Percentiles rank a stretch among this genome's conserved stretches.
phyloP scores from a whole-genome alignment of 2,329 filamentous ascomycete genomes.

The Botrytis elliptica region DNA sequence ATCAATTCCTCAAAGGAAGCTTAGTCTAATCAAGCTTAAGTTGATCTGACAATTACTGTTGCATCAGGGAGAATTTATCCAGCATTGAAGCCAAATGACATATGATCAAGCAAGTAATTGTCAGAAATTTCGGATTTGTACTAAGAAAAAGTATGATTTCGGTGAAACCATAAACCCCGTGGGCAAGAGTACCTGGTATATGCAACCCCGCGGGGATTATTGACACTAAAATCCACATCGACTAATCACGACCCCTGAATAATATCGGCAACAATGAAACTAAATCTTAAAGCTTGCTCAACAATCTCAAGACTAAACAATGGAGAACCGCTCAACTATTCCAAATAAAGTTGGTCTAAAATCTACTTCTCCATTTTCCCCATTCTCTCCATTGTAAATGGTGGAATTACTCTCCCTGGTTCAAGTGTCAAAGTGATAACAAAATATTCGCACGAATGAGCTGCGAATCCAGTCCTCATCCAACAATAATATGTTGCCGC shows the following conservation, averaged over 20 bases:
- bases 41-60: not conserved
- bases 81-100: not conserved
- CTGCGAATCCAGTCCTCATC: not conserved
- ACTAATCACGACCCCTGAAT: conserved; percentile 17
- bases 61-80: not conserved
- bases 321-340: conserved; percentile 12
- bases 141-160: not conserved
- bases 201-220: conserved; percentile 17
- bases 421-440: not conserved
- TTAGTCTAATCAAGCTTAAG: not conserved
- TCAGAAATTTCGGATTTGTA: not conserved
- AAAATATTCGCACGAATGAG: conserved; percentile 20
- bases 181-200: conserved; percentile 3
- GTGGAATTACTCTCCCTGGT: conserved; percentile 16
- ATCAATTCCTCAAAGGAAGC: not conserved
- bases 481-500: not conserved
- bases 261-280: not conserved
- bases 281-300: not conserved
- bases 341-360: not conserved
- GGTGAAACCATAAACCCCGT: conserved; percentile 18
- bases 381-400: conserved; percentile 10
- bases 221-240: not conserved
- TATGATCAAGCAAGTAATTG: not conserved
- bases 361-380: not conserved
- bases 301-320: not conserved